Evolutionary conservation across 169 alveolate genomes (phyloP), one percentile per base, ranked within the genome.

Genomic region (Eimeria tenella): DNA sequence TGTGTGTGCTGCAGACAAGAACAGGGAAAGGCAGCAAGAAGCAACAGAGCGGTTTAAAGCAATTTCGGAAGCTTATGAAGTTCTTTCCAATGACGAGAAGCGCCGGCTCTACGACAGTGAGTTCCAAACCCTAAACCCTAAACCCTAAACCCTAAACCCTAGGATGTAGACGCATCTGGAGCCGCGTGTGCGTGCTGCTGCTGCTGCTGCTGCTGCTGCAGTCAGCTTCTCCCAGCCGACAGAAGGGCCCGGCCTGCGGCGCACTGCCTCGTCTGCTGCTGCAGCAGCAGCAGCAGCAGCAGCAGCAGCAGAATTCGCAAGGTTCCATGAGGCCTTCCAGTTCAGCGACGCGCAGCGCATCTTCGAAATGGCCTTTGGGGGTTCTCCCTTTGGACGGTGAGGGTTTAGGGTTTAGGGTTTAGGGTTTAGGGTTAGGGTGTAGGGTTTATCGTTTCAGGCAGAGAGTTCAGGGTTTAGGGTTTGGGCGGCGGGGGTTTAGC

Each of bases 51-150:
- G 96, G 86, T 98, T 98, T 93, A 98, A 98, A 90, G 95, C 97
- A 81, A 97, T 98, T 50, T 96, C 98, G 60, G 99, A 97, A 94
- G 99, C 99, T 15, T 98, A 98, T 94, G 97, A 97, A 81, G 98
- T 97, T 17, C 96, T 98, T 63, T 96, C 98, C 15, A 98, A 98
- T 94, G 95, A 97, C 31, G 96, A 96, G 60, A 98, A 98, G 93
- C 96, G 98, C 93, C 83, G 94, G 21, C 81, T 65, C 17, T 93
- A 93, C 68, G 95, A 93, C 92, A 21, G 93, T 82, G 50, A 9
- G 95, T n/a, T n/a, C n/a, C n/a, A n/a, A n/a, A 4, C 55, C 65
- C 63, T 7, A 10, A 70, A 25, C 60, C 13, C 58, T 83, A 19
- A 53, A 23, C 65, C 65, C 65, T 56, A 56, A 56, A 56, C 65